Evolutionary conservation across 75 land plant species (phyloP).

Genomic region (Isoetes taiwanensis): DNA sequence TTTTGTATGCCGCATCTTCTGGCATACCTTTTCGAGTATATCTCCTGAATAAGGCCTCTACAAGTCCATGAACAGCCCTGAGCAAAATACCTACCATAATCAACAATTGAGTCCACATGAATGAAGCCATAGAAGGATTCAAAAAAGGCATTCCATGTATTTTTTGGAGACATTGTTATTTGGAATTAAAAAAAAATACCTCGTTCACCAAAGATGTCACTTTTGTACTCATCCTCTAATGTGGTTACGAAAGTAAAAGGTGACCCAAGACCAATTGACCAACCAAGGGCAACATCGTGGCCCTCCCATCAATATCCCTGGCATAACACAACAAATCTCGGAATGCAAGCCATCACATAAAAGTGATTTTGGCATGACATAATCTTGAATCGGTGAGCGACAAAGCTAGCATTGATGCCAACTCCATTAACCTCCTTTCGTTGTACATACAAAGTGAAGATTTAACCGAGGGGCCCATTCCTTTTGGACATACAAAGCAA

Average conservation of each 20-base stretch:
- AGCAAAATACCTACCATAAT: constrained; percentile 91
- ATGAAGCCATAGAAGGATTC: not conserved
- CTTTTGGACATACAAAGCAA: constrained; percentile 93
- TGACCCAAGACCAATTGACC: constrained; percentile 86
- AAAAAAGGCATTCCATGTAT: not conserved
- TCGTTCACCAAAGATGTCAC: constrained; percentile 90
- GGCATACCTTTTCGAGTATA: constrained; percentile 89
- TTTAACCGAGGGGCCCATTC: constrained; percentile 96
- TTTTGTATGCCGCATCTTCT: constrained; percentile 90
- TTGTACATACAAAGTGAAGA: constrained; percentile 89
- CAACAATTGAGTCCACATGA: not conserved
- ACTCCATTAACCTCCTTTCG: constrained; percentile 99
- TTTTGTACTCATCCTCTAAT: constrained; percentile 84
- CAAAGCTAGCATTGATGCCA: constrained; percentile 95
- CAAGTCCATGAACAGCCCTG: constrained; percentile 96
- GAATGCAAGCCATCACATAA: no score
- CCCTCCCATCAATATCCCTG: constrained; percentile 90
- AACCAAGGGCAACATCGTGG: constrained; percentile 84
- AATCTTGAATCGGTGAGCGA: constrained; percentile 70
- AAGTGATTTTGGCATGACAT: no score
- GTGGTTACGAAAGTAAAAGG: constrained; percentile 91
- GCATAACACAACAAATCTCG: not conserved
- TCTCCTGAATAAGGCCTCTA: constrained; percentile 85
- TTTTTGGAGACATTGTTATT: not conserved
- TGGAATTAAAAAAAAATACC: constrained; percentile 31